phyloP scores from a whole-genome alignment of 164 flowering plant genomes.

The Nymphaea colorata region DNA sequence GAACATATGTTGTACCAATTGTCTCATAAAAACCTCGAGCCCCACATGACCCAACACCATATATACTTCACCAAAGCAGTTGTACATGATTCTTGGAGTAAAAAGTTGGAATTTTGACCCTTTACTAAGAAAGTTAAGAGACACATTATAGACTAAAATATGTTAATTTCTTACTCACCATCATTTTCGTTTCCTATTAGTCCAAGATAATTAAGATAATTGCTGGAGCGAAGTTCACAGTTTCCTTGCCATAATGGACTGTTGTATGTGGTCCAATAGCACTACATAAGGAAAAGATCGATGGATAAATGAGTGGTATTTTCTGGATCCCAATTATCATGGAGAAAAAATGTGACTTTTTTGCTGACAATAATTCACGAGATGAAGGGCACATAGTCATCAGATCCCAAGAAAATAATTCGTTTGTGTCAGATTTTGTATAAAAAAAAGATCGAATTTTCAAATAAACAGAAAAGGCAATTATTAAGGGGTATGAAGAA shows the following conservation, averaged over 20 bases:
- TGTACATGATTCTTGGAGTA: conserved; percentile 72
- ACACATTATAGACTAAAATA: neutral
- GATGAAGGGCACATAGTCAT: too few relatives aligned
- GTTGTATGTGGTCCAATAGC: conserved; percentile 84
- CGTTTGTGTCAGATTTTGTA: too few relatives aligned
- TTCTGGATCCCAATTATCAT: neutral
- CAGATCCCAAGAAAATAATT: too few relatives aligned
- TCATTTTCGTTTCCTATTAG: conserved; percentile 65
- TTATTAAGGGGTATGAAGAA: too few relatives aligned
- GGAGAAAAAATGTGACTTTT: neutral
- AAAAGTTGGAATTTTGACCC: neutral
- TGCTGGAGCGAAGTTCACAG: conserved; percentile 88
- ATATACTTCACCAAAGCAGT: conserved; percentile 69
- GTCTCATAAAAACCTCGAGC: conserved; percentile 99
- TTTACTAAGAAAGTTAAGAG: too few relatives aligned
- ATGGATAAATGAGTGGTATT: neutral
- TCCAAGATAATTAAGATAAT: conserved; percentile 63
- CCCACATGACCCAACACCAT: conserved; percentile 97
- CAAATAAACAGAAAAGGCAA: too few relatives aligned
- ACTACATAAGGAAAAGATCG: conserved; percentile 28
- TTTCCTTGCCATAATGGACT: conserved; percentile 62
- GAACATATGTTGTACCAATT: conserved; percentile 36
- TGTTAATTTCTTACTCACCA: conserved; percentile 29
- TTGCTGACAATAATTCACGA: too few relatives aligned
- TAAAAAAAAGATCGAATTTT: too few relatives aligned